A percentile compares a stretch with the other conserved stretches of the same genome.
These are phyloP conservation scores for Populus hybrid DNA, from an alignment of 441 rosid genomes.

Conservation along the genomic window DNA sequence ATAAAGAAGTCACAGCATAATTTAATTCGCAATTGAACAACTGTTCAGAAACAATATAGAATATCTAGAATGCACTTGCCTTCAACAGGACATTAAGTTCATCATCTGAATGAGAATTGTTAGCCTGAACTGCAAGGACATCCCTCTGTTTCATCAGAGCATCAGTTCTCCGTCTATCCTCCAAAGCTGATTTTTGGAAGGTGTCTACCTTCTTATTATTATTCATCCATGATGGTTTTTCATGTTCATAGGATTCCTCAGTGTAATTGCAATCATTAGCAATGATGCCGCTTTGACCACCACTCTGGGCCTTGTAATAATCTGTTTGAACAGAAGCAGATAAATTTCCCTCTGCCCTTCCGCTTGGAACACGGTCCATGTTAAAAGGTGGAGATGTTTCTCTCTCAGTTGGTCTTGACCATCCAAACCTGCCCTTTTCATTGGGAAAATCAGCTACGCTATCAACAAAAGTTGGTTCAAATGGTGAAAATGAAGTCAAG, in stretches of 20 bases:
- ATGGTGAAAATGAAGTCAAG: constrained; percentile 33
- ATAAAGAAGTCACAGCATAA: constrained; percentile 15
- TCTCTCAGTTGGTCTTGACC: constrained; percentile 42
- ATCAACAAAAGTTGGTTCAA: constrained; percentile 42
- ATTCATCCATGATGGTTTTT: constrained; percentile 35
- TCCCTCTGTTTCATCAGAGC: constrained; percentile 25
- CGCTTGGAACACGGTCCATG: constrained; percentile 34
- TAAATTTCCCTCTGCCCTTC: constrained; percentile 34
- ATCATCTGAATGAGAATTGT: constrained; percentile 50
- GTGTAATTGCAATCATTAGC: constrained; percentile 42
- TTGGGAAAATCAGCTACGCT: constrained; percentile 28
- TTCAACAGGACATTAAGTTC: constrained; percentile 59
- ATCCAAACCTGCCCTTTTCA: constrained; percentile 43
- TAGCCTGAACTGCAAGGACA: constrained; percentile 17
- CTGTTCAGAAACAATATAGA: not conserved
- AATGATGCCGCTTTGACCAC: constrained; percentile 21
- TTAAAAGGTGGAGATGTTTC: constrained; percentile 35
- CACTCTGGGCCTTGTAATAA: constrained; percentile 25
- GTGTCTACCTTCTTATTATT: constrained; percentile 30
- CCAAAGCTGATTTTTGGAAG: constrained; percentile 26
- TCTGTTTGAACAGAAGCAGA: constrained; percentile 26
- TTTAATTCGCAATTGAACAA: constrained; percentile 4
- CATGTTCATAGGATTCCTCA: constrained; percentile 37
- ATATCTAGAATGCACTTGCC: constrained; percentile 33
- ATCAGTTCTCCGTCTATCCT: constrained; percentile 31